These are phyloP conservation scores for Entophlyctis luteolus DNA, from an alignment of 192 early-diverging fungal species.

Conservation along the genomic window DNA sequence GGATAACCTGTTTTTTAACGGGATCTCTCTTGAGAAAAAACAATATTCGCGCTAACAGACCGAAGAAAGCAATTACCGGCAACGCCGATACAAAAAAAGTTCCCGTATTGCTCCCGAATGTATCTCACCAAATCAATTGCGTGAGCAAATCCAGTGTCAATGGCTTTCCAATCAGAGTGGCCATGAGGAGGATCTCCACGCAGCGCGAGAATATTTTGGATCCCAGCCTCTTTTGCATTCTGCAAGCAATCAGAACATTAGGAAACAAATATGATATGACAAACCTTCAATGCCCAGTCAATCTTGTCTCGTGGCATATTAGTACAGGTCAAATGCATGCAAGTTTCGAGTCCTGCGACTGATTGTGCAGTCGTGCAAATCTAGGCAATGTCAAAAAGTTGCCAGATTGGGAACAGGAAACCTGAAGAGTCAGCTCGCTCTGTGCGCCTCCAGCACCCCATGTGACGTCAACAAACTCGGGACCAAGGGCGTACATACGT, in stretches of 20 bases:
- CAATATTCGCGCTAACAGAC: background rate
- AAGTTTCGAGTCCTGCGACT: constrained; percentile 91
- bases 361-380: constrained; percentile 74
- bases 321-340: constrained; percentile 98
- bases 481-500: constrained; percentile 89
- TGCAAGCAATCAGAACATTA: background rate
- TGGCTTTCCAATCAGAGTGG: constrained; percentile 72
- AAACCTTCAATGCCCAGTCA: constrained; percentile 70
- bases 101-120: constrained; percentile 83
- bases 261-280: constrained; percentile 21
- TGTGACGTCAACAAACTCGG: constrained; percentile 94
- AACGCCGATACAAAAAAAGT: constrained; percentile 94
- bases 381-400: constrained; percentile 12
- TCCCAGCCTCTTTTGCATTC: constrained; percentile 84
- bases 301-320: constrained; percentile 91
- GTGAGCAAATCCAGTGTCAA: constrained; percentile 82
- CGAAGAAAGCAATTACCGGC: constrained; percentile 53
- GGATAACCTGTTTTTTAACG: constrained; percentile 75
- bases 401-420: constrained; percentile 32
- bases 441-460: constrained; percentile 93
- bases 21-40: background rate
- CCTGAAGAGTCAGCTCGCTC: constrained; percentile 83
- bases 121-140: constrained; percentile 87
- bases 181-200: constrained; percentile 91
- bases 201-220: constrained; percentile 94